A percentile compares a stretch with the other conserved stretches of the same genome.
These are phyloP conservation scores for Blakeslea trispora DNA, from an alignment of 371 early-diverging fungal species.

Conservation along the genomic window DNA sequence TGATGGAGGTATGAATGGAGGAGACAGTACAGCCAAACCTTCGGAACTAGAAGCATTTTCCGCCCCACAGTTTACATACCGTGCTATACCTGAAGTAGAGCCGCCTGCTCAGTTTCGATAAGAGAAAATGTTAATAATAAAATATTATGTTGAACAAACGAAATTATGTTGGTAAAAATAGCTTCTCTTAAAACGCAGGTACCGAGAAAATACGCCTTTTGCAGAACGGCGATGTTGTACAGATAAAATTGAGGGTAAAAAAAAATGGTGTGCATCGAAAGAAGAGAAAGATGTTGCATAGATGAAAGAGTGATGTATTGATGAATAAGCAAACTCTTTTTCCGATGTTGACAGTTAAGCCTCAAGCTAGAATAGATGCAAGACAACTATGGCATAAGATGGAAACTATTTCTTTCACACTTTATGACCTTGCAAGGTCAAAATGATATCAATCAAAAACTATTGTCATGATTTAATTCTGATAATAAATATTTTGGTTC, in stretches of 20 bases:
- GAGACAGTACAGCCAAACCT: slow-evolving; percentile 18
- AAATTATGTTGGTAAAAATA: no score
- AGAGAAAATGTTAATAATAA: not conserved
- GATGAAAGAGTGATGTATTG: not conserved
- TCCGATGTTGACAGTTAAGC: no score
- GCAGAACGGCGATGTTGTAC: no score
- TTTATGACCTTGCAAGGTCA: no score
- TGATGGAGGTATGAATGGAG: not conserved
- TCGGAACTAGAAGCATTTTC: slow-evolving; percentile 41
- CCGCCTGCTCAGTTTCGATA: slow-evolving; percentile 43
- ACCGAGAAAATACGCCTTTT: no score
- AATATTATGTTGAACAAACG: not conserved
- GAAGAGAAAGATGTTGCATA: slow-evolving; percentile 3
- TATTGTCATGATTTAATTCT: no score
- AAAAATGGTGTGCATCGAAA: slow-evolving; percentile 2
- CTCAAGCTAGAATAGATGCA: no score
- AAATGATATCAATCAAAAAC: no score
- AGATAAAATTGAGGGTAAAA: not conserved
- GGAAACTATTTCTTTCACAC: no score
- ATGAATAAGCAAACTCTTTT: not conserved
- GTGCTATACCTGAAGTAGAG: slow-evolving; percentile 51
- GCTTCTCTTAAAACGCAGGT: no score
- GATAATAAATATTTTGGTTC: no score
- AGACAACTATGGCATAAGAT: no score
- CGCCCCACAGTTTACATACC: slow-evolving; percentile 40